phyloP scores from a whole-genome alignment of 106 monocot genomes.

The Triglochin maritima region DNA sequence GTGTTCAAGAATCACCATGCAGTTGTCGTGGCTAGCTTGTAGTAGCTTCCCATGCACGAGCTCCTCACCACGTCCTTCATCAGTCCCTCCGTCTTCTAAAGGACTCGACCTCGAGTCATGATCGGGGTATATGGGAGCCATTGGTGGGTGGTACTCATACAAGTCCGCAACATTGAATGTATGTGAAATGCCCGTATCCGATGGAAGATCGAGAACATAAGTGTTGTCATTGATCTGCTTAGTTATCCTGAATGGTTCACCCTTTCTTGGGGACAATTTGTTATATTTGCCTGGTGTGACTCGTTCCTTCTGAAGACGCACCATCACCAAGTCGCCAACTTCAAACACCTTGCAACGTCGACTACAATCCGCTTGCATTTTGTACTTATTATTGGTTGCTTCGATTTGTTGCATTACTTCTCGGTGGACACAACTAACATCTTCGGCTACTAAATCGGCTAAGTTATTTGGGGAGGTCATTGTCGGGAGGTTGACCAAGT shows the following conservation, averaged over 20 bases:
- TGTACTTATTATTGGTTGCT: too few species aligned
- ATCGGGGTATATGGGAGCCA: too few species aligned
- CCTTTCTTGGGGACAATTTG: not conserved
- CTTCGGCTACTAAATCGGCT: not conserved
- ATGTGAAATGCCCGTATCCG: not conserved
- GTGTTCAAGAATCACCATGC: too few species aligned
- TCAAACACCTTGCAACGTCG: not conserved
- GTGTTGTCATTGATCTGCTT: not conserved
- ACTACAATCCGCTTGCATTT: not conserved
- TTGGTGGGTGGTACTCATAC: not conserved
- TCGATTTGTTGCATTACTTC: not conserved
- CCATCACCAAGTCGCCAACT: constrained; percentile 8
- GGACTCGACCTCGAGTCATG: too few species aligned
- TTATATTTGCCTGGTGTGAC: not conserved
- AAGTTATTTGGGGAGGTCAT: not conserved
- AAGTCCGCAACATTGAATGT: not conserved
- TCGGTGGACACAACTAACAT: not conserved
- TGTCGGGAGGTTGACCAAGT: not conserved
- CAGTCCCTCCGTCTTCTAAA: too few species aligned
- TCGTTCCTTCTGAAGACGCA: constrained; percentile 5
- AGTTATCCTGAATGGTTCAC: not conserved
- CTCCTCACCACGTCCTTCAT: too few species aligned
- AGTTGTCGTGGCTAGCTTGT: too few species aligned
- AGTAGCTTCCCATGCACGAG: too few species aligned
- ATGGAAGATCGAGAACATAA: constrained; percentile 1